phyloP scores from a whole-genome alignment of 257 asterid species.

The Hygrophila difformis region DNA sequence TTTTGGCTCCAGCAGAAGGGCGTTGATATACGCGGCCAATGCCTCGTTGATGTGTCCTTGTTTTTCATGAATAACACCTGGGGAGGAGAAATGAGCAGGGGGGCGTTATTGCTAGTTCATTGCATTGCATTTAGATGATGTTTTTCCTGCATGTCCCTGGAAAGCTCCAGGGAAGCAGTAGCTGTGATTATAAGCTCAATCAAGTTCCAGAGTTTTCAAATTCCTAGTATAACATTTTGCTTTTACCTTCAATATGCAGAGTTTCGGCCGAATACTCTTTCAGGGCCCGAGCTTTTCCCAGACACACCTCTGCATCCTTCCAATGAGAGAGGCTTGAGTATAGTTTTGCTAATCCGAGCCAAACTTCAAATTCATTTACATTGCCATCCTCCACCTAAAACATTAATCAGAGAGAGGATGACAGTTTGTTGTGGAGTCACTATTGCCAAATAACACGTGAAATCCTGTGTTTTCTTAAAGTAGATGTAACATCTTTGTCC shows the following conservation, averaged over 20 bases:
- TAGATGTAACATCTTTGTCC: too few relatives aligned
- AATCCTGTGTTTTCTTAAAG: too few relatives aligned
- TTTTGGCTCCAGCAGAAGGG: constrained; percentile 69
- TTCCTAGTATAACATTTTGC: constrained; percentile 1
- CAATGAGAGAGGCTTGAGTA: constrained; percentile 92
- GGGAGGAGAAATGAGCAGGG: not conserved
- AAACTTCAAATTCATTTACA: constrained; percentile 79
- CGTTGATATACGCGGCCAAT: constrained; percentile 50
- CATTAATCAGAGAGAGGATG: not conserved
- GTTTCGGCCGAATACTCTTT: constrained; percentile 76
- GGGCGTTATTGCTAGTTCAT: too few relatives aligned
- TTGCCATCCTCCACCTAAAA: constrained; percentile 64
- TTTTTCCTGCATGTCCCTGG: too few relatives aligned
- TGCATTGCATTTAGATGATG: too few relatives aligned
- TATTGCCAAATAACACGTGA: too few relatives aligned
- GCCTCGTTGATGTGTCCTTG: constrained; percentile 56
- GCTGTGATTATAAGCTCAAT: too few relatives aligned
- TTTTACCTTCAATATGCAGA: constrained; percentile 77
- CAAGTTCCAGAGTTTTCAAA: too few relatives aligned
- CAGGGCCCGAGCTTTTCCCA: constrained; percentile 71
- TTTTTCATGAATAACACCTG: constrained; percentile 61
- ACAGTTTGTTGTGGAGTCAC: not conserved
- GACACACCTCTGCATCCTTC: constrained; percentile 91
- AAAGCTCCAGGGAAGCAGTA: too few relatives aligned
- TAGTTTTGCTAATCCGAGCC: constrained; percentile 90